Evolutionary conservation across 768 basidiomycete species (phyloP).

Genomic region (Suillus decipiens): DNA sequence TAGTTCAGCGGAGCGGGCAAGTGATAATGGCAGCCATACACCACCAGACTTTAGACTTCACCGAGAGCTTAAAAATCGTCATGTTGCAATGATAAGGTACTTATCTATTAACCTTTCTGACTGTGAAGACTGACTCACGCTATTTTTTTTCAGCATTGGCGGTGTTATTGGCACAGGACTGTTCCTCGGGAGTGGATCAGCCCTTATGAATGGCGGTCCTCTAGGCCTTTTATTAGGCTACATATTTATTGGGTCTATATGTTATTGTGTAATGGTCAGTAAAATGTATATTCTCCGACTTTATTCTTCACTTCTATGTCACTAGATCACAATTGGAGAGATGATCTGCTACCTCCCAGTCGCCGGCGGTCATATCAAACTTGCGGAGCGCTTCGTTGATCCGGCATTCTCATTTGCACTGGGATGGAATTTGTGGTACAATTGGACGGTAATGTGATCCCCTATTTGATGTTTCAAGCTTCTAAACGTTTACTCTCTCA

Average conservation of each 20-base stretch:
- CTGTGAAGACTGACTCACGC: not conserved
- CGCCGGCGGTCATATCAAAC: constrained; percentile 47
- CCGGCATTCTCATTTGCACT: constrained; percentile 46
- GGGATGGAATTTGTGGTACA: constrained; percentile 45
- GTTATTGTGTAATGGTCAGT: constrained; percentile 42
- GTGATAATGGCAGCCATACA: not conserved
- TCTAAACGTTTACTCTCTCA: not conserved
- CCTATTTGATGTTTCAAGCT: constrained; percentile 11
- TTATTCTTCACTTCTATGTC: not conserved
- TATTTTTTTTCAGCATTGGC: constrained; percentile 23
- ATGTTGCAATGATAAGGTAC: constrained; percentile 39
- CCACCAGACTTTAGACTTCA: constrained; percentile 12
- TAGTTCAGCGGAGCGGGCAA: not conserved
- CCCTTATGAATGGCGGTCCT: constrained; percentile 45
- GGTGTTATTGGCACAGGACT: constrained; percentile 46
- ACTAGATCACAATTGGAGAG: constrained; percentile 39
- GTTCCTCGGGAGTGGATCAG: constrained; percentile 36
- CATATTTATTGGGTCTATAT: constrained; percentile 37
- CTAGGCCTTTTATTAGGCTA: constrained; percentile 49
- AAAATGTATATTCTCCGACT: constrained; percentile 22
- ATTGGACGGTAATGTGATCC: constrained; percentile 29
- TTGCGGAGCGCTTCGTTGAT: constrained; percentile 50
- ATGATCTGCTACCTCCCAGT: constrained; percentile 49
- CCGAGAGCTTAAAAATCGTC: constrained; percentile 35
- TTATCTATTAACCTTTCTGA: not conserved